These are phyloP conservation scores for Phanerodontia chrysosporium DNA, from an alignment of 768 basidiomycete genomes.

Conservation along the genomic window DNA sequence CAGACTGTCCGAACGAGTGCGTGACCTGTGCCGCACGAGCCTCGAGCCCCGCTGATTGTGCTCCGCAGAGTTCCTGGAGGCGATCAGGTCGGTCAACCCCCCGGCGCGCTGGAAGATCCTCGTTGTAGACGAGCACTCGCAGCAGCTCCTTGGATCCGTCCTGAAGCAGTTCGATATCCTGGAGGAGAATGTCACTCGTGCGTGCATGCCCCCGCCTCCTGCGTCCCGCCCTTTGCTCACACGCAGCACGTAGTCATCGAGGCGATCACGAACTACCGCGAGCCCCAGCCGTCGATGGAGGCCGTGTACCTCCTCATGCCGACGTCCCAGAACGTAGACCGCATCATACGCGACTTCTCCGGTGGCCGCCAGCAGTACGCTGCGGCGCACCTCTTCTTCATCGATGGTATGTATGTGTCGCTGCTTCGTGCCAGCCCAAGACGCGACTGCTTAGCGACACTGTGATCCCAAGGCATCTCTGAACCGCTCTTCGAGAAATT, in stretches of 20 bases:
- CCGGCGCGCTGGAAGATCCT: constrained; percentile 94
- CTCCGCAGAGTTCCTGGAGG: constrained; percentile 74
- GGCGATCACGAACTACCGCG: constrained; percentile 76
- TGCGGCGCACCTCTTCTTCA: constrained; percentile 87
- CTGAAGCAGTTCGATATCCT: constrained; percentile 92
- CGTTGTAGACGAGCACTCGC: constrained; percentile 91
- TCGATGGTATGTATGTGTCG: constrained; percentile 61
- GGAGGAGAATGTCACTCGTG: constrained; percentile 94
- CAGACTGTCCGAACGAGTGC: constrained; percentile 42
- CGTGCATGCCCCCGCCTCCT: constrained; percentile 23
- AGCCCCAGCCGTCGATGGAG: constrained; percentile 81
- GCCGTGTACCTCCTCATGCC: constrained; percentile 95
- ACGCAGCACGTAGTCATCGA: constrained; percentile 71
- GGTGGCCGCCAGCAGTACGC: constrained; percentile 66
- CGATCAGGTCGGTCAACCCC: constrained; percentile 83
- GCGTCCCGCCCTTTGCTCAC: background rate
- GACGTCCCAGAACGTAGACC: constrained; percentile 88
- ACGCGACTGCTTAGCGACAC: constrained; percentile 4
- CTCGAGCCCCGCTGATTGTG: constrained; percentile 29
- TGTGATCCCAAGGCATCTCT: constrained; percentile 53
- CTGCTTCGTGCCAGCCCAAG: background rate
- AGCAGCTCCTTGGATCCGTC: constrained; percentile 77
- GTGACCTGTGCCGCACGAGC: constrained; percentile 14
- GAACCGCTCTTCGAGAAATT: constrained; percentile 76
- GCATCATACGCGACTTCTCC: constrained; percentile 83